Evolutionary conservation across 768 basidiomycete species (phyloP), one percentile per base, ranked within the genome.

Genomic region (Tephrocybe sp.): DNA sequence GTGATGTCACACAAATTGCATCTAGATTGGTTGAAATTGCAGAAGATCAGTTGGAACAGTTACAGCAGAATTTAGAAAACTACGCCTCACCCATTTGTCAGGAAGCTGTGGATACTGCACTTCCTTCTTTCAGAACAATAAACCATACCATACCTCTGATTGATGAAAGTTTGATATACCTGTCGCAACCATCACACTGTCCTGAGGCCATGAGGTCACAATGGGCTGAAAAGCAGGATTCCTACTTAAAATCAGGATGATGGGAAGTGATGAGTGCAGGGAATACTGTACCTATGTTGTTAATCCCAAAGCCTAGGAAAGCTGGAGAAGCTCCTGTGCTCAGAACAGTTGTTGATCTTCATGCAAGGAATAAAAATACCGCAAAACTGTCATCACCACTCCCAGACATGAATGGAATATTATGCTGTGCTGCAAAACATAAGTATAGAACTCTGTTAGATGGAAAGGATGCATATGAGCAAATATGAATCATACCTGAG

Each of bases 101-200:
- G 31, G 46, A 55, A 5, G 64, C 59, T 0, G 49, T 39, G 7
- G 63, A 69, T 13, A 71, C 67, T 0, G 59, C 58, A 0, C 44
- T 74, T 4, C 77, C 75, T 0, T 72, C 71, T 0, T 42, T 73
- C 0, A 35, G 68, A 1, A 68, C 51, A 0, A 69, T 77, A 2
- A 77, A 78, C 51, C 74, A 78, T 44, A 30, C 40, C 0, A 76
- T 79, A 3, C 69, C 68, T 0, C 50, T 78, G 2, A 74, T 75
- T 22, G 35, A 47, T 21, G 9, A 24, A 18, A 5, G 3, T 2
- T 22, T 19, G n/a, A 37, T 45, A 0, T 73, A 74, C 41, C 57
- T 56, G 0, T 77, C 70, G 72, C 53, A 62, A 1, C 56, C 63
- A 1, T 63, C 73, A 0, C 41, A 57, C 5, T 79, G 77, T 38